Evolutionary conservation across 495 filamentous ascomycete genomes (phyloP), one percentile per base, ranked within the genome.

Genomic region (Penicillium chermesinum): DNA sequence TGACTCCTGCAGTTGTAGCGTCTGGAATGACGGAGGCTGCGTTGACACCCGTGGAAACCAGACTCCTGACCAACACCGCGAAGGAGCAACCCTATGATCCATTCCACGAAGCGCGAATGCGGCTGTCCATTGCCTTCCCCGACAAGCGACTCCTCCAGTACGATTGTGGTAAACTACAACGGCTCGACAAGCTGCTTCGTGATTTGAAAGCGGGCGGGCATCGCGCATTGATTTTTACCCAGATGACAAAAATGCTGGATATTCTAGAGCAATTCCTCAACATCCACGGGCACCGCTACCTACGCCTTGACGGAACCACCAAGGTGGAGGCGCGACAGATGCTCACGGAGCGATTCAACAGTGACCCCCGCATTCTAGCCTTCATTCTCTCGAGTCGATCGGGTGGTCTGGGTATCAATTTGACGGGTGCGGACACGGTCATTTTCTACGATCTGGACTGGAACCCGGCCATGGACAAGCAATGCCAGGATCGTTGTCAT

Each of bases 401-500:
- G 1, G 94, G 94, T 46, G 94, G 94, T 41, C 73, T 99, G 1
- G 94, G 94, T 41, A 96, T 98, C 59, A 98, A 98, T 59, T 73
- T 99, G 13, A 97, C 93, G 0, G 94, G 93, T 25, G 94, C 94
- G 18, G 93, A 96, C 65, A 95, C 93, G 0, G 94, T 99, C 59
- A 97, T 99, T 59, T 99, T 99, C 71, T 99, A 99, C 69, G 94
- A 99, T 64, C 80, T 96, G 36, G 94, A 99, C 68, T 99, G 94
- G 94, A 99, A 99, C 55, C 94, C 94, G 0, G 94, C 94, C 9
- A 99, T 99, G 94, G 94, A 99, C 67, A 96, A 96, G 60, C 94
- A 99, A 65, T 99, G 94, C 62, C 94, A 97, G 68, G 94, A 99
- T 62, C 85, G 94, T 53, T 91, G 88, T 53, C 94, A 99, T 65